phyloP scores from a whole-genome alignment of 164 flowering plant genomes.

The Amborella trichopoda region DNA sequence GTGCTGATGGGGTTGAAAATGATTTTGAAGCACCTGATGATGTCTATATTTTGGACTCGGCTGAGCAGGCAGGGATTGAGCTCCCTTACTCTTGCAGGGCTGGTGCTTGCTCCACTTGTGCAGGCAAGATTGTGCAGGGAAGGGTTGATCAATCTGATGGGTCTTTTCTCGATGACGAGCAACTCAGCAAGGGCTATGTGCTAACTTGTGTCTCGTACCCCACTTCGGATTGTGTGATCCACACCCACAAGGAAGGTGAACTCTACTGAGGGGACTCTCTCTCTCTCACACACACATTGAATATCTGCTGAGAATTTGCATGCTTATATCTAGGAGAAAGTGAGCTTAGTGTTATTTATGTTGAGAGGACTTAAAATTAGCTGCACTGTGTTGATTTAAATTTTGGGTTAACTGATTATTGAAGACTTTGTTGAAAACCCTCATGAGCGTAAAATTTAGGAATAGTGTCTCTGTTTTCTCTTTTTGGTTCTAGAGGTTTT shows the following conservation, averaged over 20 bases:
- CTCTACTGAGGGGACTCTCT: conserved; percentile 36
- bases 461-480: too few species aligned
- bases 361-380: too few species aligned
- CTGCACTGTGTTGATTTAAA: too few species aligned
- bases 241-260: conserved; percentile 66
- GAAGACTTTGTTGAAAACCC: too few species aligned
- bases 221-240: conserved; percentile 47
- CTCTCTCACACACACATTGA: conserved; percentile 1
- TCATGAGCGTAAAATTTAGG: too few species aligned
- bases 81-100: conserved; percentile 77
- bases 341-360: too few species aligned
- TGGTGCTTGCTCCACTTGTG: conserved; percentile 79
- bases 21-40: conserved; percentile 69
- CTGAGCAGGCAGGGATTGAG: conserved; percentile 54
- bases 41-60: conserved; percentile 51
- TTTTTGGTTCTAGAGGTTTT: too few species aligned
- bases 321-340: too few species aligned
- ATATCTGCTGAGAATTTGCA: too few species aligned
- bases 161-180: conserved; percentile 53
- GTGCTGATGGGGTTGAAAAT: conserved; percentile 40
- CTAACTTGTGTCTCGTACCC: conserved; percentile 71
- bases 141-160: conserved; percentile 70
- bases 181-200: conserved; percentile 38
- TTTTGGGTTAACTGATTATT: too few species aligned
- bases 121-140: conserved; percentile 40